A percentile compares a stretch with the other conserved stretches of the same genome.
Conservation (phyloP, 345 rosid genomes). For the Luvunga scandens region DNA sequence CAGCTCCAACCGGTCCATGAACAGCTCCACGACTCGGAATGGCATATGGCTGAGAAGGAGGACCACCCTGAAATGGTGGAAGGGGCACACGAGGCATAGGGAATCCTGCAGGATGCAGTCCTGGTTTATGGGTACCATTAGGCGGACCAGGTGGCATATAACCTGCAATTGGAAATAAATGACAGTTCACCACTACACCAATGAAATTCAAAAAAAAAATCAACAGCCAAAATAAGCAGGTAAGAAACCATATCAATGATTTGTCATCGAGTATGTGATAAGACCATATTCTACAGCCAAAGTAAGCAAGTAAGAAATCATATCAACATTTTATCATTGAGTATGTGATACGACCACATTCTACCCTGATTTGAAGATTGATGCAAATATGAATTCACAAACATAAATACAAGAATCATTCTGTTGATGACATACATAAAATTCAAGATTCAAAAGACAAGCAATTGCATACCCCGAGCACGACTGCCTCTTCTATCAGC, state of each 20-base stretch:
- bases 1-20: conserved; percentile 93
- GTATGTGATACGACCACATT: not conserved
- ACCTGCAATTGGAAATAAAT: conserved; percentile 40
- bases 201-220: not conserved
- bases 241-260: not conserved
- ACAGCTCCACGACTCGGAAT: conserved; percentile 90
- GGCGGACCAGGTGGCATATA: conserved; percentile 75
- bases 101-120: conserved; percentile 82
- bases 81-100: conserved; percentile 83
- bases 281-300: not conserved
- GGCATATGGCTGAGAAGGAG: conserved; percentile 90
- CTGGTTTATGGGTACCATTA: conserved; percentile 89
- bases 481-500: conserved; percentile 87
- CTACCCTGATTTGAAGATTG: not conserved
- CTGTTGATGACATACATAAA: not conserved
- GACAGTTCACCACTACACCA: not conserved
- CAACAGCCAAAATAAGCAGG: conserved; percentile 6
- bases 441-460: not conserved
- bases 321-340: not conserved
- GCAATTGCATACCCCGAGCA: conserved; percentile 57
- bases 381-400: not conserved
- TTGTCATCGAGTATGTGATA: not conserved
- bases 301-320: not conserved
- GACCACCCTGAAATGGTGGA: conserved; percentile 77
- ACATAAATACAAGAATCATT: not conserved